Base-by-base conservation (phyloP, 176 grass and related monocot species). In the Ensete ventricosum region DNA sequence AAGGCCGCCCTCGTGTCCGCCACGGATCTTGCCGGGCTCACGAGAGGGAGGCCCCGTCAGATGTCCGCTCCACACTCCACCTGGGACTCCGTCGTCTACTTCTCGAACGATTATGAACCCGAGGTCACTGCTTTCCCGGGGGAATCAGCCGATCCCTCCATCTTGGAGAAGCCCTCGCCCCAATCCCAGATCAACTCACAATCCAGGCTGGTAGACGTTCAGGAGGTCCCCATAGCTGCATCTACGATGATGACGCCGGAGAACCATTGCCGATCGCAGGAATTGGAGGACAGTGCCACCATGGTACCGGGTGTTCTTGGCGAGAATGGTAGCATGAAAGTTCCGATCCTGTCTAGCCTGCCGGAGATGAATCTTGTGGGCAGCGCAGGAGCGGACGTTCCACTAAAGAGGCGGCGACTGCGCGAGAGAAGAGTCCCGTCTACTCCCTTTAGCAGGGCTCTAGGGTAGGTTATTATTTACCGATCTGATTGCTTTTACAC, bases 391-490 rank as follows among this genome's bases (percentile, higher is more conserved):
- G 72, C 71, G 2, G 16, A 29, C 2, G 29, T 55, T 81, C 62
- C 58, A 17, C 25, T 70, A 64, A 87, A 85, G 80, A 90, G 82
- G 77, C 79, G 84, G 77, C 86, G 55, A 27, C 86, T 54, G 19
- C 84, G 88, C 67, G 95, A 98, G 82, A 89, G 94, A 73, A 92
- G 71, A 78, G 94, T 98, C 48, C 90, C 94, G 9, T 78, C 90
- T 43, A 98, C 95, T 25, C 90, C 90, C 54, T 87, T 98, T 62
- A 87, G 87, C 70, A 87, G 90, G 83, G 95, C 95, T 74, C 86
- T 98, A 43, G 90, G 95, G 95, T 98, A 54, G 78, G 93, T 81
- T 4, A 64, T 66, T 24, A 0, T 12, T 52, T 52, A 74, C 24
- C 75, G 19, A 17, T 29, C 75, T 10, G 43, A 27, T 72, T 62